phyloP scores from a whole-genome alignment of 73 alveolate species.

The Symbiodinium natans region DNA sequence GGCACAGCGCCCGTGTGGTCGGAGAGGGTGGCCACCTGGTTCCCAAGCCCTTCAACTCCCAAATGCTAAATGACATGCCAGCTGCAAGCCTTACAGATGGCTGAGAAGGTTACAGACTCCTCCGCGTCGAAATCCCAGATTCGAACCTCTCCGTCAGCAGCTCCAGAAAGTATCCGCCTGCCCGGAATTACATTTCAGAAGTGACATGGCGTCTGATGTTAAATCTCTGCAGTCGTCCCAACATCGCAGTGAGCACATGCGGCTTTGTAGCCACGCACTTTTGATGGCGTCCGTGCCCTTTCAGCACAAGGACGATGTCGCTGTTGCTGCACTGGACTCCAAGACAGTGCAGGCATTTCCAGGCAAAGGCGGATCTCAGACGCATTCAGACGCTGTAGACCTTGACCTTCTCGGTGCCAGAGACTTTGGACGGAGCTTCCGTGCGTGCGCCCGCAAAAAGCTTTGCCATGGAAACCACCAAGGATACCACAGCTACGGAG shows the following conservation, averaged over 20 bases:
- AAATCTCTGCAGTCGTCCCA: too few relatives aligned
- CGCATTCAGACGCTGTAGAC: slow-evolving; percentile 48
- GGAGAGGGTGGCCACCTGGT: not conserved
- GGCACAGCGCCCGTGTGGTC: slow-evolving; percentile 4
- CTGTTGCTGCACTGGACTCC: too few relatives aligned
- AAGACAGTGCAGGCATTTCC: not conserved
- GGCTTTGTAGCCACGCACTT: too few relatives aligned
- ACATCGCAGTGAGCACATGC: too few relatives aligned
- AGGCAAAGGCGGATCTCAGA: too few relatives aligned
- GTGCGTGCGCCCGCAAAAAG: not conserved
- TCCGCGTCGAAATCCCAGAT: slow-evolving; percentile 28
- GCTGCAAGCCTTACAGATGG: too few relatives aligned
- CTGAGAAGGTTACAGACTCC: not conserved
- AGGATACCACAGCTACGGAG: slow-evolving; percentile 61
- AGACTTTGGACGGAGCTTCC: not conserved
- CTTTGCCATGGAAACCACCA: slow-evolving; percentile 69
- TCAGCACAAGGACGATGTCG: too few relatives aligned
- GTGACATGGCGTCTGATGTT: too few relatives aligned
- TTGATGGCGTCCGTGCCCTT: too few relatives aligned
- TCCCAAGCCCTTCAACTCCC: too few relatives aligned
- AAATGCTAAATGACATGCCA: too few relatives aligned
- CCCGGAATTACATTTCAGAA: too few relatives aligned
- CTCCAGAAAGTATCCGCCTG: slow-evolving; percentile 86
- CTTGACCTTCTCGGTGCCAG: slow-evolving; percentile 30
- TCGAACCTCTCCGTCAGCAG: slow-evolving; percentile 85